Evolutionary conservation across 83 land plant genomes (phyloP).

Genomic region (Larix sibirica): DNA sequence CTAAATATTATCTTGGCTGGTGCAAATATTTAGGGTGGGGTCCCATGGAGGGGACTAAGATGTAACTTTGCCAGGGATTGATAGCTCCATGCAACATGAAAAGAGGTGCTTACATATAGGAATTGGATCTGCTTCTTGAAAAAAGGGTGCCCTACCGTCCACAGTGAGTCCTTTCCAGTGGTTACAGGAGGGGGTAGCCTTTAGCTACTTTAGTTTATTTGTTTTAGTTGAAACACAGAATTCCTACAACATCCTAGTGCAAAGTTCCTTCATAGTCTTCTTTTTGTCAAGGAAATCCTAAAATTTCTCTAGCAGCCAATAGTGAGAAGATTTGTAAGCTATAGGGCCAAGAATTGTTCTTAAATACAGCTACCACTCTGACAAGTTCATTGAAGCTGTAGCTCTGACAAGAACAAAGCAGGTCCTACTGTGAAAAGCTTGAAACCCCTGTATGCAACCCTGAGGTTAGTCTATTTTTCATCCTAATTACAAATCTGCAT

Average conservation of each 20-base stretch:
- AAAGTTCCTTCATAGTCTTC: not conserved
- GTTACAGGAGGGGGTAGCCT: not conserved
- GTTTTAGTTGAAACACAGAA: not conserved
- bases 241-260: not conserved
- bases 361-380: not conserved
- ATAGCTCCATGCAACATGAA: not conserved
- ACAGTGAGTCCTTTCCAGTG: not conserved
- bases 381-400: not conserved
- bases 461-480: not conserved
- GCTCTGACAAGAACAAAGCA: not conserved
- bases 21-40: not conserved
- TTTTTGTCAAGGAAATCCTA: not conserved
- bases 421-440: not conserved
- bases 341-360: not conserved
- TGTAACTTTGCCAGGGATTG: not conserved
- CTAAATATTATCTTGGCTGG: not conserved
- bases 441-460: not conserved
- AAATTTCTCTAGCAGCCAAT: not conserved
- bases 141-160: not conserved
- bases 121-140: not conserved
- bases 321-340: not conserved
- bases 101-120: not conserved
- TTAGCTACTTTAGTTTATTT: not conserved
- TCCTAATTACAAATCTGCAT: not conserved
- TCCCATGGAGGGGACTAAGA: not conserved